Evolutionary conservation across 1,284 basidiomycete genomes (phyloP).

Genomic region (Wolfiporia cocos): DNA sequence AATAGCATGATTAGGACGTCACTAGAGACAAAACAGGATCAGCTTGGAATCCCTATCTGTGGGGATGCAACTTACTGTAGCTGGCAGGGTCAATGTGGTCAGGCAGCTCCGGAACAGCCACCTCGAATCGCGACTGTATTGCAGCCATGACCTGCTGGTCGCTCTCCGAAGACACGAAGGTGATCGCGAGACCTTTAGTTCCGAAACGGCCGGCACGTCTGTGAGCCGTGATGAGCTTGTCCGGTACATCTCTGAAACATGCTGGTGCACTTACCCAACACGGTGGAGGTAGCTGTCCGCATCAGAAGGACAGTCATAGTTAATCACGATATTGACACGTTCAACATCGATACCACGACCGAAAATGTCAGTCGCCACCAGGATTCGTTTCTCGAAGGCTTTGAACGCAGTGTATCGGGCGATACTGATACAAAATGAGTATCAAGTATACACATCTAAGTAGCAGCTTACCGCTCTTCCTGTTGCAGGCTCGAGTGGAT

Average conservation of each 20-base stretch:
- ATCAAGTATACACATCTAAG: conserved; percentile 9
- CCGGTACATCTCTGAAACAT: background rate
- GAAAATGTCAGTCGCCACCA: conserved; percentile 97
- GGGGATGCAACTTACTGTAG: conserved; percentile 62
- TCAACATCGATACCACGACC: conserved; percentile 97
- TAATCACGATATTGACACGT: conserved; percentile 95
- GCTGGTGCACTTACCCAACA: conserved; percentile 73
- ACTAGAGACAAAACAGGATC: conserved; percentile 17
- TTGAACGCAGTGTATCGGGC: conserved; percentile 99
- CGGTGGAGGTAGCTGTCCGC: conserved; percentile 98
- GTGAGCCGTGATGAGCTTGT: conserved; percentile 6
- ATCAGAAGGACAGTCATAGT: conserved; percentile 94
- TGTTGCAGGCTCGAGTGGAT: conserved; percentile 95
- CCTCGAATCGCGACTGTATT: conserved; percentile 91
- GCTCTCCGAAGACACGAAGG: conserved; percentile 88
- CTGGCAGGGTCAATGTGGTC: conserved; percentile 86
- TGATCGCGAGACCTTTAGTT: conserved; percentile 99
- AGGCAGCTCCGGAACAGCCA: conserved; percentile 90
- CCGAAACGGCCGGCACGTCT: conserved; percentile 98
- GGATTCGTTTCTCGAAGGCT: conserved; percentile 97
- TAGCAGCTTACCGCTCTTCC: conserved; percentile 80
- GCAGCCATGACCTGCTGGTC: conserved; percentile 92
- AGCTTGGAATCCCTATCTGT: background rate
- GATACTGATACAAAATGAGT: conserved; percentile 53
- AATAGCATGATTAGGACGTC: conserved; percentile 29